A percentile compares a stretch with the other conserved stretches of the same genome.
These are phyloP conservation scores for Inonotus obliquus DNA, from an alignment of 1,284 basidiomycete genomes.

Conservation along the genomic window DNA sequence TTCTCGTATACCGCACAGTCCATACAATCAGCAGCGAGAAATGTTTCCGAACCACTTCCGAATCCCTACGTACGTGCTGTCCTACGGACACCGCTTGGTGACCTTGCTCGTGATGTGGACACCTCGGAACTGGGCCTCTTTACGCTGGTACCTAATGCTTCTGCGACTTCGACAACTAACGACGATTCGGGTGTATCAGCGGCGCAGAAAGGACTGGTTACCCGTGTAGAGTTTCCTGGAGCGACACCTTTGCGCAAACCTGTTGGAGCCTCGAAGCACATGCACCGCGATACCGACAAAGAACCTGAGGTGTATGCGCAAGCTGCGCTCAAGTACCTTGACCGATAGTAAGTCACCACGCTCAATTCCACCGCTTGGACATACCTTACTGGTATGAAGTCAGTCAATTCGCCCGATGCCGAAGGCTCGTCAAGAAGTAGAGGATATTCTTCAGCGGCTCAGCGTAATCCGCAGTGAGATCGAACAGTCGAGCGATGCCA, in stretches of 20 bases:
- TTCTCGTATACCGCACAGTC: conserved; percentile 17
- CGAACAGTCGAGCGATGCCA: conserved; percentile 38
- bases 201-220: conserved; percentile 59
- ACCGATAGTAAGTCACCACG: conserved; percentile 54
- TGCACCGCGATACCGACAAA: conserved; percentile 32
- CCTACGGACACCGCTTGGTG: conserved; percentile 54
- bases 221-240: conserved; percentile 59
- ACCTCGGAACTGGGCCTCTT: conserved; percentile 73
- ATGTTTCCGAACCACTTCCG: conserved; percentile 1
- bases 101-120: conserved; percentile 58
- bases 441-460: conserved; percentile 49
- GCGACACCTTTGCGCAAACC: conserved; percentile 63
- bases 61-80: conserved; percentile 39
- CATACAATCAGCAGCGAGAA: background rate
- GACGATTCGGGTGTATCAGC: conserved; percentile 51
- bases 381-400: conserved; percentile 30
- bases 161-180: conserved; percentile 56
- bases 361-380: background rate
- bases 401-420: conserved; percentile 68
- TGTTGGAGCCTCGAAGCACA: conserved; percentile 35
- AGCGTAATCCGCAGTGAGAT: conserved; percentile 48
- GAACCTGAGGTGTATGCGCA: conserved; percentile 71
- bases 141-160: conserved; percentile 37
- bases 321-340: conserved; percentile 68
- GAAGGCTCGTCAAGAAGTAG: conserved; percentile 53